A percentile compares a stretch with the other conserved stretches of the same genome.
These are phyloP conservation scores for Furculomyces boomerangus DNA, from an alignment of 371 early-diverging fungal species.

Conservation along the genomic window DNA sequence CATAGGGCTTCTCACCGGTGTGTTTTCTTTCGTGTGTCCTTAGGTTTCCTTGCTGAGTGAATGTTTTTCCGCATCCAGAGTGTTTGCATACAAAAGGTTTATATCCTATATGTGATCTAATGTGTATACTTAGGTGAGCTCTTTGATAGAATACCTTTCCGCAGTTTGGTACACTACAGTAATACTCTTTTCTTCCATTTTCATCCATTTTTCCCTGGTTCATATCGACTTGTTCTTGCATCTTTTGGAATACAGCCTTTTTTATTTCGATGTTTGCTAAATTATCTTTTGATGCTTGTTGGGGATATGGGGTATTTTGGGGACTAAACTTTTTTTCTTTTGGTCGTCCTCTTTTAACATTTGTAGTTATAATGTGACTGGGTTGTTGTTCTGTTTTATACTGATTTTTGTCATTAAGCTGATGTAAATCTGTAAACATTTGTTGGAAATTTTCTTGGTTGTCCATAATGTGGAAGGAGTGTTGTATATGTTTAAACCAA, in stretches of 20 bases:
- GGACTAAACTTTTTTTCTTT: not conserved
- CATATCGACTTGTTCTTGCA: not conserved
- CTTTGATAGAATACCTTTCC: conserved; percentile 24
- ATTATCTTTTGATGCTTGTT: not conserved
- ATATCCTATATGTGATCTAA: conserved; percentile 23
- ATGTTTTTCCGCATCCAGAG: conserved; percentile 25
- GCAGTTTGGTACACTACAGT: conserved; percentile 19
- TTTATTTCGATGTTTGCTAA: not conserved
- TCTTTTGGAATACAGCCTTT: not conserved
- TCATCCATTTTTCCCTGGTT: conserved; percentile 2
- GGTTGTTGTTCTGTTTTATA: not conserved
- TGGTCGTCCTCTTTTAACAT: not conserved
- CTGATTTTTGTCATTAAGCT: not conserved
- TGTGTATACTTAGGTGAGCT: conserved; percentile 25
- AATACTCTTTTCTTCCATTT: conserved; percentile 17
- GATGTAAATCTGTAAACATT: too few relatives aligned
- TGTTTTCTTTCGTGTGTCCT: conserved; percentile 24
- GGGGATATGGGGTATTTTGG: not conserved
- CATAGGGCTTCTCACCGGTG: conserved; percentile 27
- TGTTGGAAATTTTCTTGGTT: too few relatives aligned
- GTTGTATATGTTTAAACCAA: too few relatives aligned
- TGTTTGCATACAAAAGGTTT: conserved; percentile 17
- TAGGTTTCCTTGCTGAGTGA: conserved; percentile 26
- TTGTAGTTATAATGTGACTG: not conserved
- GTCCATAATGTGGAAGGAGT: too few relatives aligned